Percentiles rank a stretch among this genome's conserved stretches.
phyloP scores from a whole-genome alignment of 345 rosid species.

The Eucalyptus tenuipes region DNA sequence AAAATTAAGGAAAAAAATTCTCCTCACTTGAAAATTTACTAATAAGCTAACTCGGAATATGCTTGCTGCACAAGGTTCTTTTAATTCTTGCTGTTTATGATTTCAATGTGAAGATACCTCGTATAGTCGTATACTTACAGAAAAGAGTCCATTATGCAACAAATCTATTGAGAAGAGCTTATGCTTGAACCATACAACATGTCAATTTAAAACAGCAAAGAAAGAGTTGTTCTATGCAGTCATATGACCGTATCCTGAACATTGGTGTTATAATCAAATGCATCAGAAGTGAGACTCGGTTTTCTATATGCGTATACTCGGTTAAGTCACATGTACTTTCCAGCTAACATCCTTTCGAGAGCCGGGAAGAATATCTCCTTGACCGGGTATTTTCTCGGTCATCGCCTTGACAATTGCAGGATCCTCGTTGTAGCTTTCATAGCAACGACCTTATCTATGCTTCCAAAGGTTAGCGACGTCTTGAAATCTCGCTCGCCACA shows the following conservation, averaged over 20 bases:
- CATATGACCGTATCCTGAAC: neutral
- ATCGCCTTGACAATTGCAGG: conserved; percentile 28
- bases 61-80: neutral
- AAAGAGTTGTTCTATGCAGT: neutral
- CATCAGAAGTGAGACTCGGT: neutral
- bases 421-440: conserved; percentile 65
- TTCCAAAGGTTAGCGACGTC: neutral
- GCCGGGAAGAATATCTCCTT: conserved; percentile 33
- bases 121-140: neutral
- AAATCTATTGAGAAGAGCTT: neutral
- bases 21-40: neutral
- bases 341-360: conserved; percentile 35
- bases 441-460: conserved; percentile 38
- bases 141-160: neutral
- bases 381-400: conserved; percentile 49
- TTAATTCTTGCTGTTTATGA: neutral
- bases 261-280: neutral
- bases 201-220: neutral
- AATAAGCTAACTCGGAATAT: neutral
- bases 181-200: neutral
- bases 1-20: neutral
- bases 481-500: neutral
- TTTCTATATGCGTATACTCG: neutral
- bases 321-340: conserved; percentile 28
- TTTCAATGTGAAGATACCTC: neutral